Percentiles rank a stretch among this genome's conserved stretches.
Evolutionary conservation across 371 early-diverging fungal genomes (phyloP).

Genomic region (Sanchytrium tribonematis): DNA sequence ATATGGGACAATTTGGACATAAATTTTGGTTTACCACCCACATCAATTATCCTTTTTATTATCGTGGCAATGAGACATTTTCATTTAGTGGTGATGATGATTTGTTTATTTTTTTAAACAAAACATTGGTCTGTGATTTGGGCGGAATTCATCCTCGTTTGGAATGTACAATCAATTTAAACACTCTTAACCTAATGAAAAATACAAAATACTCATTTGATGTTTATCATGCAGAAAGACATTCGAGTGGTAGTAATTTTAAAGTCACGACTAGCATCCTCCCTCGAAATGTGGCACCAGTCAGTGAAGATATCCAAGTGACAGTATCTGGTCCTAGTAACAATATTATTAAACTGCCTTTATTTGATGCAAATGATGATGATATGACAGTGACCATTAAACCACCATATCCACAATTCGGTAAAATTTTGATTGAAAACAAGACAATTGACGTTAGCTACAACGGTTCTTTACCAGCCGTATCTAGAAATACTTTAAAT

Average conservation of each 20-base stretch:
- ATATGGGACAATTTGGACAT: neutral
- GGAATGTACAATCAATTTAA: constrained; percentile 4
- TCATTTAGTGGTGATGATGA: constrained; percentile 7
- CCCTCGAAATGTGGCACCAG: constrained; percentile 4
- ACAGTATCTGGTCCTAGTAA: neutral
- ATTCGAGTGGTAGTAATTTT: constrained; percentile 4
- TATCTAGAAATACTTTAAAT: constrained; percentile 3
- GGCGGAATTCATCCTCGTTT: constrained; percentile 5
- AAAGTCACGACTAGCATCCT: constrained; percentile 5
- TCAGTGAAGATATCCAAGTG: neutral
- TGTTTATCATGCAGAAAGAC: constrained; percentile 6
- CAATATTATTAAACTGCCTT: neutral
- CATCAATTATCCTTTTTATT: constrained; percentile 1
- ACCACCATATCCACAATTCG: neutral
- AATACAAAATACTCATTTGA: constrained; percentile 1
- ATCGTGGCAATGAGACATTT: constrained; percentile 6
- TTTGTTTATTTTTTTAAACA: constrained; percentile 6
- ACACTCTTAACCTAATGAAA: neutral
- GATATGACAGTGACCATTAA: neutral
- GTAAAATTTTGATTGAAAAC: neutral
- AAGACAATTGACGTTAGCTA: neutral
- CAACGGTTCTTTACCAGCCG: neutral
- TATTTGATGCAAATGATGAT: constrained; percentile 1
- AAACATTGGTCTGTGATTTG: constrained; percentile 4
- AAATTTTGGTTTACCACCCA: constrained; percentile 2